These are phyloP conservation scores for Telfairia occidentalis DNA, from an alignment of 331 rosid species.

Conservation along the genomic window DNA sequence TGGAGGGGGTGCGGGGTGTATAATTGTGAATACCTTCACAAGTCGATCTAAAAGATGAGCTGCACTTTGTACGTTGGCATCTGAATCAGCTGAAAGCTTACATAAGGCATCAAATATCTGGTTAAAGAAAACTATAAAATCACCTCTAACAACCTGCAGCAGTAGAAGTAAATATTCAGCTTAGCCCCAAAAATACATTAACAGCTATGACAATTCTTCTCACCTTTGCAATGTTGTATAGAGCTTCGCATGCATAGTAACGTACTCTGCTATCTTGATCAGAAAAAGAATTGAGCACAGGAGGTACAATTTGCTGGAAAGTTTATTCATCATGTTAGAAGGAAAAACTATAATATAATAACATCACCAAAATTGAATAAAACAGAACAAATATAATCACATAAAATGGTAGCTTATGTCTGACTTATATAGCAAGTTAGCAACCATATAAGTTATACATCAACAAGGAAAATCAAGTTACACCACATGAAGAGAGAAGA, in stretches of 20 bases:
- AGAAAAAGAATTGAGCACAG: conserved; percentile 66
- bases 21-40: conserved; percentile 53
- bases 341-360: neutral
- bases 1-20: neutral
- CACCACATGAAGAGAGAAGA: neutral
- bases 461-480: neutral
- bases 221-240: conserved; percentile 96
- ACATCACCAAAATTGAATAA: neutral
- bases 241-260: conserved; percentile 95
- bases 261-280: conserved; percentile 99
- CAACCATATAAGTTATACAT: neutral
- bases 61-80: conserved; percentile 92
- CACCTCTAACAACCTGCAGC: conserved; percentile 95
- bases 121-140: conserved; percentile 85
- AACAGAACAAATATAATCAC: neutral
- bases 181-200: conserved; percentile 11
- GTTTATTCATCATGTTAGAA: conserved; percentile 20
- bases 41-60: conserved; percentile 96
- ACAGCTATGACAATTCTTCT: conserved; percentile 22
- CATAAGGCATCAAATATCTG: conserved; percentile 92
- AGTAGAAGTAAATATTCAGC: conserved; percentile 24
- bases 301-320: conserved; percentile 86
- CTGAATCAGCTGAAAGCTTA: conserved; percentile 96
- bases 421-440: neutral
- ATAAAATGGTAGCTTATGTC: neutral